phyloP scores from a whole-genome alignment of 768 basidiomycete genomes.

The Psilocybe sp. region DNA sequence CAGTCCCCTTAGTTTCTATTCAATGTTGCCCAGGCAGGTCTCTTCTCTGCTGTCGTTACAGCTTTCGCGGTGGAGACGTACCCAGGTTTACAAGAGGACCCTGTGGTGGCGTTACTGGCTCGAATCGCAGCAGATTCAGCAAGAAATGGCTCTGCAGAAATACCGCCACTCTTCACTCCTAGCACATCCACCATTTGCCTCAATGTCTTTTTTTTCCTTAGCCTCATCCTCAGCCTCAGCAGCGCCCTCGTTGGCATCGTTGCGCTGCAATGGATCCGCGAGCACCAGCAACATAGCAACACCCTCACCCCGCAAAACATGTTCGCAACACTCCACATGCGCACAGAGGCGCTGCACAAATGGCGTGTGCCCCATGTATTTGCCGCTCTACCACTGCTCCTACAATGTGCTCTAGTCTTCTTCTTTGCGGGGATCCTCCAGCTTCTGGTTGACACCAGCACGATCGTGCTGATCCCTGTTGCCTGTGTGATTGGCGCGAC shows the following conservation, averaged over 20 bases:
- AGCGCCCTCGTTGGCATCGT: conserved; percentile 15
- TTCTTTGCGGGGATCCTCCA: conserved; percentile 16
- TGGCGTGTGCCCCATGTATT: conserved; percentile 17
- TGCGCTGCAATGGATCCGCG: conserved; percentile 15
- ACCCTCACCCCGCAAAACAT: conserved; percentile 6
- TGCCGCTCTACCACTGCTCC: conserved; percentile 10
- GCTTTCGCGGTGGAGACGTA: too few species aligned
- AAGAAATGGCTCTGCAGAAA: too few species aligned
- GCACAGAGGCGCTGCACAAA: conserved; percentile 10
- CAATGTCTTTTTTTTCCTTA: conserved; percentile 15
- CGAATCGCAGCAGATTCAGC: too few species aligned
- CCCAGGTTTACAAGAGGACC: too few species aligned
- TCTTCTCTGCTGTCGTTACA: too few species aligned
- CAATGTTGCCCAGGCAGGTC: too few species aligned
- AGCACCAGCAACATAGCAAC: conserved; percentile 7
- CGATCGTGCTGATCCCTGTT: conserved; percentile 8
- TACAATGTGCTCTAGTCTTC: conserved; percentile 10
- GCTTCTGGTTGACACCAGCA: conserved; percentile 8
- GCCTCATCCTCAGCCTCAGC: too few species aligned
- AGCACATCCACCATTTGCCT: conserved; percentile 13
- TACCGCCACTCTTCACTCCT: conserved; percentile 6
- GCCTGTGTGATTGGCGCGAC: conserved; percentile 6
- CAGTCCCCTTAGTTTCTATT: too few species aligned
- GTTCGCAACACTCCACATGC: conserved; percentile 10
- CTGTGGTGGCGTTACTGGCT: too few species aligned